Conservation (phyloP, 2,329 filamentous ascomycete genomes). For the Hortaea werneckii region DNA sequence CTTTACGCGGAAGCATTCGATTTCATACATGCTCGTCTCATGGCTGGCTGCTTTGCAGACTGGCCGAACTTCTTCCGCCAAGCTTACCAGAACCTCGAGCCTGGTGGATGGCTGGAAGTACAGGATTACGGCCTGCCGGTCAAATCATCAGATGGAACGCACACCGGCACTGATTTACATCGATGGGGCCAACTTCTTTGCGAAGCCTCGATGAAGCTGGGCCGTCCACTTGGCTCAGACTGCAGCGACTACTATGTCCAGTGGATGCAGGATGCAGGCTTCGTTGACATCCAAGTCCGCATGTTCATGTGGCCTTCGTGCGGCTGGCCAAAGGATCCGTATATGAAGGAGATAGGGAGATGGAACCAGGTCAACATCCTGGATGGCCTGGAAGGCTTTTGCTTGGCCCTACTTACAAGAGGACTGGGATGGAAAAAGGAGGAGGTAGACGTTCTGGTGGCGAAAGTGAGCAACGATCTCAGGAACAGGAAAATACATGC, state of each 20-base stretch:
- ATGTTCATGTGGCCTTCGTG: conserved; percentile 34
- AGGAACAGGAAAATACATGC: conserved; percentile 27
- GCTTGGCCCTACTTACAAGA: conserved; percentile 32
- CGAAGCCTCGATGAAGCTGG: conserved; percentile 30
- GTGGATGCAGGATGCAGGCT: conserved; percentile 32
- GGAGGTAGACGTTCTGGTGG: conserved; percentile 35
- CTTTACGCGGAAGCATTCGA: conserved; percentile 44
- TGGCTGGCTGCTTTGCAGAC: conserved; percentile 44
- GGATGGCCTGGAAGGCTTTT: conserved; percentile 34
- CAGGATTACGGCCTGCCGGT: conserved; percentile 37
- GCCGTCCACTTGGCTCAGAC: conserved; percentile 32
- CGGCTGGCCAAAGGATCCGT: conserved; percentile 38
- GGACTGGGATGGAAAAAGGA: conserved; percentile 33
- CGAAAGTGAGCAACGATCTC: conserved; percentile 24
- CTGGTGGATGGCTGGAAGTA: conserved; percentile 43
- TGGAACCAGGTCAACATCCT: conserved; percentile 34
- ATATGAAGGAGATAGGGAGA: conserved; percentile 41
- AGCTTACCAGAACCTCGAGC: conserved; percentile 41
- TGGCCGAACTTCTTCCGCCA: conserved; percentile 40
- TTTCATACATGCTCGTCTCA: conserved; percentile 44
- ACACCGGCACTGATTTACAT: conserved; percentile 23
- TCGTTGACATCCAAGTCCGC: conserved; percentile 32
- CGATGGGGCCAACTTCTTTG: conserved; percentile 27
- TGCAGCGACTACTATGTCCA: conserved; percentile 27
- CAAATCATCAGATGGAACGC: conserved; percentile 28